Conservation (phyloP, 345 rosid genomes). For the Linum tenue region DNA sequence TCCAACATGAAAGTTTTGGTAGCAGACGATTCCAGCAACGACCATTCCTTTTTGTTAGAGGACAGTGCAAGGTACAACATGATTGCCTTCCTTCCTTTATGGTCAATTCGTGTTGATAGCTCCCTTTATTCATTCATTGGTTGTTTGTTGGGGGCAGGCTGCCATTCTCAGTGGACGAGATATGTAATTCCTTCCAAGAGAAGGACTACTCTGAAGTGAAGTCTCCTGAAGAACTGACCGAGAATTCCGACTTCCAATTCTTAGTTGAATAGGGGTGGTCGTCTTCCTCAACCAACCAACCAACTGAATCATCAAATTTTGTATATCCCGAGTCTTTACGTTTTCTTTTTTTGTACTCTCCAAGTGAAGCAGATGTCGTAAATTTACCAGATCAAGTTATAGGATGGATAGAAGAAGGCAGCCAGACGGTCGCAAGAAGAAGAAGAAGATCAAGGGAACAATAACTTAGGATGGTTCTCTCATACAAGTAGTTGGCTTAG, state of each 20-base stretch:
- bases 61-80: neutral
- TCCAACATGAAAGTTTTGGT: conserved; percentile 2
- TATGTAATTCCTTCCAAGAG: conserved; percentile 12
- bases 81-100: neutral
- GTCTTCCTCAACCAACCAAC: neutral
- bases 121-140: neutral
- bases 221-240: conserved; percentile 15
- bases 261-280: conserved; percentile 19
- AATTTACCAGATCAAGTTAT: too few relatives aligned
- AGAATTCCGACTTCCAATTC: conserved; percentile 24
- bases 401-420: too few relatives aligned
- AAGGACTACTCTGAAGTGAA: conserved; percentile 24
- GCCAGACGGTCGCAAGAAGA: too few relatives aligned
- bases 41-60: neutral
- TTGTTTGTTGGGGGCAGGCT: conserved; percentile 14
- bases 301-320: neutral
- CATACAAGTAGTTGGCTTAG: too few relatives aligned
- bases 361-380: too few relatives aligned
- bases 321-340: neutral
- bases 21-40: conserved; percentile 1
- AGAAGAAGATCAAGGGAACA: neutral
- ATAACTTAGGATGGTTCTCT: neutral
- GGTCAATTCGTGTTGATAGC: neutral
- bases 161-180: conserved; percentile 23
- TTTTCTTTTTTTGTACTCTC: too few relatives aligned